phyloP scores from a whole-genome alignment of 1,284 basidiomycete species.

The Irpex sp. region DNA sequence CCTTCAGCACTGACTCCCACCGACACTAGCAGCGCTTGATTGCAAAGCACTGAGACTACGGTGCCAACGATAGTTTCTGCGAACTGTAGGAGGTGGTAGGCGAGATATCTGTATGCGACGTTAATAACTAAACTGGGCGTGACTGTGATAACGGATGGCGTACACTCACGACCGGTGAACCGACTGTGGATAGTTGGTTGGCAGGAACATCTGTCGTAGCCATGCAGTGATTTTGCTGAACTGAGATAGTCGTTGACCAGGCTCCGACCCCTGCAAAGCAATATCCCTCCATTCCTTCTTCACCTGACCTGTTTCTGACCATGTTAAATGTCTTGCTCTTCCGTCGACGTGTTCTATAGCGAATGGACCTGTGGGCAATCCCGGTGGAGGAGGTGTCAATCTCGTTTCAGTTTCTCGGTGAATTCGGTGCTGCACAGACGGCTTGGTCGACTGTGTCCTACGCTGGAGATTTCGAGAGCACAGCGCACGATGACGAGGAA shows the following conservation, averaged over 20 bases:
- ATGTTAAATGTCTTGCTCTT: slow-evolving; percentile 27
- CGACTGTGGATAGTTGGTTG: slow-evolving; percentile 30
- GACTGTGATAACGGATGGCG: neutral
- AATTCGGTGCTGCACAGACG: neutral
- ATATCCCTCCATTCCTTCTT: slow-evolving; percentile 26
- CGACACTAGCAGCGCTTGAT: slow-evolving; percentile 28
- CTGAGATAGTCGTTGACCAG: slow-evolving; percentile 14
- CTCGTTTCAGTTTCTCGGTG: neutral
- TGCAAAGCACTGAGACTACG: slow-evolving; percentile 28
- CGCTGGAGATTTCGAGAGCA: neutral
- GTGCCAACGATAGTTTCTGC: slow-evolving; percentile 26
- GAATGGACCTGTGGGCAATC: slow-evolving; percentile 14
- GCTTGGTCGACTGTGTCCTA: slow-evolving; percentile 4
- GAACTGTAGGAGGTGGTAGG: slow-evolving; percentile 29
- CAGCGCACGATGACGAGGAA: neutral
- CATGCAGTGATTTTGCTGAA: slow-evolving; percentile 23
- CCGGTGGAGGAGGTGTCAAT: neutral
- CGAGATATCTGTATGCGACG: slow-evolving; percentile 19
- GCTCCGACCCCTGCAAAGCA: slow-evolving; percentile 2
- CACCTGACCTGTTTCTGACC: slow-evolving; percentile 20
- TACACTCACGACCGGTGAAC: slow-evolving; percentile 29
- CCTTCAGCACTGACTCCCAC: slow-evolving; percentile 30
- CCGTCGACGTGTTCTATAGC: slow-evolving; percentile 28
- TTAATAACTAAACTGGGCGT: neutral
- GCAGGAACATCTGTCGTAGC: slow-evolving; percentile 30